These are phyloP conservation scores for Ascochyta pisi DNA, from an alignment of 2,329 filamentous ascomycete species.

Conservation along the genomic window DNA sequence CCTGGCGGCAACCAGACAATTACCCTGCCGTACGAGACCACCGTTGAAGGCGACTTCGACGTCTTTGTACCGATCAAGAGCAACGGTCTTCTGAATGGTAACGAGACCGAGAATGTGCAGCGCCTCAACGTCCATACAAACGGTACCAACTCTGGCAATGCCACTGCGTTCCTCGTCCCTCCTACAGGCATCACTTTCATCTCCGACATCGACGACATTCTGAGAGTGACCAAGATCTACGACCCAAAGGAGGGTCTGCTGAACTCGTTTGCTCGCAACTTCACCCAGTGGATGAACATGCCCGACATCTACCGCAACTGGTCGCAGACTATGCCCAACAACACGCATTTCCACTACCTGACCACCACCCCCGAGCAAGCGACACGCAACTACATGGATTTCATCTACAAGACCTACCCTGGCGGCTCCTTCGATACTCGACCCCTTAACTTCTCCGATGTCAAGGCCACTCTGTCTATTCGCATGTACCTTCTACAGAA, in stretches of 20 bases:
- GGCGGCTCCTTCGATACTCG: conserved; percentile 76
- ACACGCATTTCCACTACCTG: conserved; percentile 79
- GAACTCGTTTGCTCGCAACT: conserved; percentile 77
- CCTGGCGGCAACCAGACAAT: conserved; percentile 69
- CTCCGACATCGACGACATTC: conserved; percentile 81
- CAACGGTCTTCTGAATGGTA: conserved; percentile 64
- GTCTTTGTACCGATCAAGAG: conserved; percentile 70
- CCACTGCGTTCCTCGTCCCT: conserved; percentile 78
- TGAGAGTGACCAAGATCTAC: conserved; percentile 83
- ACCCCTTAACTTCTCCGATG: conserved; percentile 80
- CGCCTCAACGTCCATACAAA: conserved; percentile 72
- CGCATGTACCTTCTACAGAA: conserved; percentile 73
- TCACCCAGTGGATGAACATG: conserved; percentile 79
- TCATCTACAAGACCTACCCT: conserved; percentile 80
- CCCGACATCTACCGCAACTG: conserved; percentile 79
- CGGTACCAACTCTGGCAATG: conserved; percentile 71
- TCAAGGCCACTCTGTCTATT: conserved; percentile 73
- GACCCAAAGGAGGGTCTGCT: conserved; percentile 75
- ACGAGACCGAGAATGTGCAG: conserved; percentile 69
- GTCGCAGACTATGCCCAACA: conserved; percentile 67
- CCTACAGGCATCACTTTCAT: conserved; percentile 73
- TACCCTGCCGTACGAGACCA: conserved; percentile 70
- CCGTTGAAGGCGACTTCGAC: conserved; percentile 74
- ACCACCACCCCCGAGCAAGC: conserved; percentile 82
- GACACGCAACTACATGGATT: conserved; percentile 78